Evolutionary conservation across 108 stramenopile species (phyloP), one percentile per base, ranked within the genome.

Genomic region (Fragilariopsis cylindrus): DNA sequence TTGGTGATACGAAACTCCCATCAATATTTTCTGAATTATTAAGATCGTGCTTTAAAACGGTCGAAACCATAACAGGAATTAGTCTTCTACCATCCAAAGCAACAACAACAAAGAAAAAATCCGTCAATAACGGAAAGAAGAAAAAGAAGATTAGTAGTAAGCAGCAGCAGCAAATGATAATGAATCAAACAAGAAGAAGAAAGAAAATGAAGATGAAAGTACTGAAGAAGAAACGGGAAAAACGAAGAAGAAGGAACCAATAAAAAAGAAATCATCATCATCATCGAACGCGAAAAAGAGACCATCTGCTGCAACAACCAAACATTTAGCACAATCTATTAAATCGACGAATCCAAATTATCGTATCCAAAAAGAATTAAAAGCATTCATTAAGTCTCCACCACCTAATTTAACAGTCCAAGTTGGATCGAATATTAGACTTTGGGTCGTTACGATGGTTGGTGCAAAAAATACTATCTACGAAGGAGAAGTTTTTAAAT

Each of bases 401-500:
- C 94, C 94, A 11, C 89, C 90, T 16, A 87, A 90, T 70, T 76
- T 96, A 7, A 80, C 85, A n/a, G 94, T 96, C 49, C 85, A 88
- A 66, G 92, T 96, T 7, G 94, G 94, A 15, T 88, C 90, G 69
- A 95, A 97, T 65, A 76, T 94, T 5, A 88, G 95, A 48, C 76
- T 96, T n/a, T 97, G 97, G 97, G 87, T 97, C 62, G 85, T 97
- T 46, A 96, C 96, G 47, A 87, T 97, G 71, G 75, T 71, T 46
- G 95, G 95, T 50, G 89, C 96, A 41, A 83, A 90, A 11, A 84
- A 83, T 46, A 89, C 93, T 43, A 85, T 97, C 39, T 98, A 94
- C 71, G 93, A 88, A 39, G 96, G 96, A 6, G 98, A 98, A 76
- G 91, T 86, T n/a, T 98, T 93, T 90, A 90, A 90, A 57, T 75